phyloP scores from a whole-genome alignment of 1,284 basidiomycete species.

The Irpex rosettiformis region DNA sequence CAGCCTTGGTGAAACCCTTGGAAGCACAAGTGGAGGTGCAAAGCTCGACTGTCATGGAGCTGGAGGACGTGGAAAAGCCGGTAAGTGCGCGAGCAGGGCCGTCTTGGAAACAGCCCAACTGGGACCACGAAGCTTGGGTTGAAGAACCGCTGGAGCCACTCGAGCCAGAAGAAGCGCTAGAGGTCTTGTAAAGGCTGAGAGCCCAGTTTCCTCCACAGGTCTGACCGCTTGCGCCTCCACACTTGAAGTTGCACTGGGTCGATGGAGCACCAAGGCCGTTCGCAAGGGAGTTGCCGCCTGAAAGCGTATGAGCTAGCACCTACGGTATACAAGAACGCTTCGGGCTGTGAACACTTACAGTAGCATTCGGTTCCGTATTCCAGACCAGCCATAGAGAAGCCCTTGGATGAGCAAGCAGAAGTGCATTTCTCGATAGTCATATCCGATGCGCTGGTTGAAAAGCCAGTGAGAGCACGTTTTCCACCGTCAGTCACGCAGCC shows the following conservation, averaged over 20 bases:
- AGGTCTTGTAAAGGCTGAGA: conserved; percentile 19
- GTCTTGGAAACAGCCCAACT: conserved; percentile 17
- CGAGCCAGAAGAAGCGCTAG: conserved; percentile 2
- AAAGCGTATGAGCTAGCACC: conserved; percentile 11
- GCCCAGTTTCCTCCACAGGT: conserved; percentile 23
- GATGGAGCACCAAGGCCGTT: conserved; percentile 18
- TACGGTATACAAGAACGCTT: background rate
- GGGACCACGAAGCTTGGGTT: conserved; percentile 17
- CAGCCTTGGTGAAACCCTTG: conserved; percentile 22
- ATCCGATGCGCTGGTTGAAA: conserved; percentile 13
- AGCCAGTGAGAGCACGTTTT: conserved; percentile 17
- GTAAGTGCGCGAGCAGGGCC: conserved; percentile 20
- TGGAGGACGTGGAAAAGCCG: conserved; percentile 20
- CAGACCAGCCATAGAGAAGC: conserved; percentile 23
- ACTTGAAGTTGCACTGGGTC: conserved; percentile 23
- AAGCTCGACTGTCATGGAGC: conserved; percentile 19
- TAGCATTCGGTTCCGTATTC: conserved; percentile 27
- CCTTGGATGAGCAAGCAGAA: conserved; percentile 17
- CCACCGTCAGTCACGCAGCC: conserved; percentile 18
- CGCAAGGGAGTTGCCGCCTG: conserved; percentile 19
- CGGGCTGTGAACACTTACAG: conserved; percentile 9
- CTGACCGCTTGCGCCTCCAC: conserved; percentile 15
- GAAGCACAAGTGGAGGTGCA: conserved; percentile 21
- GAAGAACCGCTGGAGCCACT: conserved; percentile 11
- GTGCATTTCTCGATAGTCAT: conserved; percentile 16